Base-by-base conservation (phyloP, 495 filamentous ascomycete genomes). In the Penicillium longicatenatum region DNA sequence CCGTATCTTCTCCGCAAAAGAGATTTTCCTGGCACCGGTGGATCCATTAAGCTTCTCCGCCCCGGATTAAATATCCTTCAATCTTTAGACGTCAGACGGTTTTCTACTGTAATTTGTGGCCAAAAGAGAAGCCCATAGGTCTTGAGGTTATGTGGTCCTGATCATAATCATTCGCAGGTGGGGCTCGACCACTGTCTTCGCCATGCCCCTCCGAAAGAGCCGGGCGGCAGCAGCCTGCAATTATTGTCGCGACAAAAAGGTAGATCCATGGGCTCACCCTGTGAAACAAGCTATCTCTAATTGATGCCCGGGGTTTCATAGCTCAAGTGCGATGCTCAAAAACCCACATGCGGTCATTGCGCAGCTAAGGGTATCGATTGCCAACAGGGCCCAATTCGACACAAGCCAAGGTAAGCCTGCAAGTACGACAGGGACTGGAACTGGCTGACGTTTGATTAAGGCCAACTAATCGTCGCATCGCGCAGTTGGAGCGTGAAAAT, bases 231-330 rank as follows among this genome's bases (percentile, higher is more conserved):
- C 61, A 19, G 69, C 69, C 26, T 71, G 69, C 52, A 46, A 65
- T 6, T 67, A 64, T 42, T 71, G 69, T 24, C 69, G 69, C 6
- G 53, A 64, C 26, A 69, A 69, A 35, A 71, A 71, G 64, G 69
- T 71, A 52, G 4, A 21, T 10, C 11, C 1, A 7, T n/a, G n/a
- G n/a, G n/a, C 6, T 10, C 12, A 6, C 7, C 31, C 2, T 3
- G 22, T 37, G 24, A 20, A 51, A 11, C 17, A 22, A 14, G 31
- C 10, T 35, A 12, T 0, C 29, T 35, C 31, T 35, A 35, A 35
- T 14, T 3, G 4, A 1, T 14, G 9, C 31, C 9, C 12, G 31
- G 31, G 4, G 31, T 33, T 6, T 17, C 29, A 50, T 51, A 71
- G 69, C 60, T 71, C 43, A 71, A 71, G 24, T 71, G 69, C 43